Evolutionary conservation across 306 rosid species (phyloP).

Genomic region (Prinsepia uniflora): DNA sequence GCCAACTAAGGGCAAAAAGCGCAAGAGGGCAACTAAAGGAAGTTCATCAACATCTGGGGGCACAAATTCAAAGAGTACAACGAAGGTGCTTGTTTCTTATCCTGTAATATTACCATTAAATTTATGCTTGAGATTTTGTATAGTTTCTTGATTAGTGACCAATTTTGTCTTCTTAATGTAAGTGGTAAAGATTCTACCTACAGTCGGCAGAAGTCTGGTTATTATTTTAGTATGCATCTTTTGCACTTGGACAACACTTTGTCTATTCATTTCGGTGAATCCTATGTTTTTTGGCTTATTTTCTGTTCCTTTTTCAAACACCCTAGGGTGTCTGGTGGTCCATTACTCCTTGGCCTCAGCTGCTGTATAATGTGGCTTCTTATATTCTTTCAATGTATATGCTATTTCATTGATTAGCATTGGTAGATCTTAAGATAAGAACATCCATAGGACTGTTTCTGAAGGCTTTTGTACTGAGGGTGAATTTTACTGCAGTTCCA

Average conservation of each 20-base stretch:
- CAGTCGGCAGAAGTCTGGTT: background rate
- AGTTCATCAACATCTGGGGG: conserved; percentile 55
- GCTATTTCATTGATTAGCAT: background rate
- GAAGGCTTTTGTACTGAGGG: background rate
- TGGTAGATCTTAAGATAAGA: conserved; percentile 2
- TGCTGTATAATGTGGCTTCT: background rate
- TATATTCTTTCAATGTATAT: background rate
- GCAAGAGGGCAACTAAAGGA: conserved; percentile 54
- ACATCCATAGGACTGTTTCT: background rate
- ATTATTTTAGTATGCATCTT: background rate
- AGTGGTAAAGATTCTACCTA: background rate
- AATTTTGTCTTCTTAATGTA: background rate
- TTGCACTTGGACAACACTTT: conserved; percentile 7
- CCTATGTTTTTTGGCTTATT: background rate
- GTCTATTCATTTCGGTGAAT: background rate
- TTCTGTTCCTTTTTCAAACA: background rate
- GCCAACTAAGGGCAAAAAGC: conserved; percentile 69
- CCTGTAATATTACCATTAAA: conserved; percentile 10
- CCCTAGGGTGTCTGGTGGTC: background rate
- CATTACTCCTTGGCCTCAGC: background rate
- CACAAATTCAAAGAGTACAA: conserved; percentile 51
- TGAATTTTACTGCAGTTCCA: background rate
- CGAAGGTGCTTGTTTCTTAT: conserved; percentile 51
- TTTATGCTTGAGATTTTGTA: conserved; percentile 16
- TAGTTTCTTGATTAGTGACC: background rate